Conservation (phyloP, 164 flowering plant species). For the Nymphaea colorata region DNA sequence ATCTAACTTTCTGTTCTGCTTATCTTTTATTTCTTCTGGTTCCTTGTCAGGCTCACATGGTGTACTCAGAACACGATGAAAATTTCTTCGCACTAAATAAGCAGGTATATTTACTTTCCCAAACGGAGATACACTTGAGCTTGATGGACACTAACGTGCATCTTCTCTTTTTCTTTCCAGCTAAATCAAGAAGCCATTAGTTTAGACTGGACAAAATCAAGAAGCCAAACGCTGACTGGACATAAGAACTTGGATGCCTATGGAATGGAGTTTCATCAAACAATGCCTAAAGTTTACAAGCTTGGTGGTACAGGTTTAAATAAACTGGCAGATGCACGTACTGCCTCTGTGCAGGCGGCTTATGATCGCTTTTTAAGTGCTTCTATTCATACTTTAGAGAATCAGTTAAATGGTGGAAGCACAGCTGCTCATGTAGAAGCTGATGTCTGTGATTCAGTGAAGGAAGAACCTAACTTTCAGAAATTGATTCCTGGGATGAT, state of each 20-base stretch:
- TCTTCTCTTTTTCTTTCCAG: constrained; percentile 24
- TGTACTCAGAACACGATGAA: constrained; percentile 85
- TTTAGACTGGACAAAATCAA: constrained; percentile 92
- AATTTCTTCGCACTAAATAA: constrained; percentile 64
- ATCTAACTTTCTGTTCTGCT: background rate
- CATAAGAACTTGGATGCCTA: constrained; percentile 15
- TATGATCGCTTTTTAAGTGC: constrained; percentile 36
- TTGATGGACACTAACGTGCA: background rate
- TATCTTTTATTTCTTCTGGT: constrained; percentile 6
- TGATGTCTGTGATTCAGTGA: background rate
- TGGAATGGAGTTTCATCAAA: constrained; percentile 33
- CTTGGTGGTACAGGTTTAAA: constrained; percentile 57
- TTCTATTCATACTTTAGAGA: constrained; percentile 7
- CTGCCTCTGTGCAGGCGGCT: constrained; percentile 82
- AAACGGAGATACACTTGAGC: background rate
- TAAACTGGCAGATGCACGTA: constrained; percentile 51
- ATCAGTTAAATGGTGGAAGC: background rate
- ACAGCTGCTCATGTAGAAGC: background rate
- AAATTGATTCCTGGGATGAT: background rate
- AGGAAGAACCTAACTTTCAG: no score
- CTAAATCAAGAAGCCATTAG: constrained; percentile 70
- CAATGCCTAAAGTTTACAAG: constrained; percentile 30
- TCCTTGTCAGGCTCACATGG: constrained; percentile 89
- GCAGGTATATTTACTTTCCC: constrained; percentile 37
- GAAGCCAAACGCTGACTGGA: constrained; percentile 55